Conservation (phyloP, 148 eudicot species). For the Rhododendron griersonianum region DNA sequence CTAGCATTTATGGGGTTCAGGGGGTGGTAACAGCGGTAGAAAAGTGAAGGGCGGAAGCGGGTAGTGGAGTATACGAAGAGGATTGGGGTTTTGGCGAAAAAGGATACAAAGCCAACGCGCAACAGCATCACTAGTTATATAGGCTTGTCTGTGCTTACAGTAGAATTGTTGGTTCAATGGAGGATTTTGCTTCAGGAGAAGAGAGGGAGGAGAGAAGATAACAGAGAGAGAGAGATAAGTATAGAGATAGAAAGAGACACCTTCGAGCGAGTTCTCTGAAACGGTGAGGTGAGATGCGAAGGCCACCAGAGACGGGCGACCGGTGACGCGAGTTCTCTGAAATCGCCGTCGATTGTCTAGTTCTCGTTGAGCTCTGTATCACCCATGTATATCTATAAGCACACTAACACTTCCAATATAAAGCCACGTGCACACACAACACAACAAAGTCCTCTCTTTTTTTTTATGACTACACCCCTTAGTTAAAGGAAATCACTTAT, state of each 20-base stretch:
- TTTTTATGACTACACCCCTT: too few species aligned
- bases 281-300: background rate
- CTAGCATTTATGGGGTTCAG: background rate
- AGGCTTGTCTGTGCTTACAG: background rate
- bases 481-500: too few species aligned
- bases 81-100: slow-evolving; percentile 15
- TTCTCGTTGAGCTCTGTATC: too few species aligned
- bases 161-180: background rate
- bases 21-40: background rate
- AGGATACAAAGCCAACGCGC: slow-evolving; percentile 10
- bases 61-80: background rate
- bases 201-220: background rate
- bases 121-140: slow-evolving; percentile 10
- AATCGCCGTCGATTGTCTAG: background rate
- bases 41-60: background rate
- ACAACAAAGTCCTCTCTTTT: too few species aligned
- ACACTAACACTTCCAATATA: too few species aligned
- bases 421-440: too few species aligned
- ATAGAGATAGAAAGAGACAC: background rate
- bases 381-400: too few species aligned
- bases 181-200: background rate
- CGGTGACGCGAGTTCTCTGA: background rate
- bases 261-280: background rate
- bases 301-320: background rate
- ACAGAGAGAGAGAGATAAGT: background rate